Conservation (phyloP, 495 filamentous ascomycete genomes). For the Astrothelium macrocarpum region DNA sequence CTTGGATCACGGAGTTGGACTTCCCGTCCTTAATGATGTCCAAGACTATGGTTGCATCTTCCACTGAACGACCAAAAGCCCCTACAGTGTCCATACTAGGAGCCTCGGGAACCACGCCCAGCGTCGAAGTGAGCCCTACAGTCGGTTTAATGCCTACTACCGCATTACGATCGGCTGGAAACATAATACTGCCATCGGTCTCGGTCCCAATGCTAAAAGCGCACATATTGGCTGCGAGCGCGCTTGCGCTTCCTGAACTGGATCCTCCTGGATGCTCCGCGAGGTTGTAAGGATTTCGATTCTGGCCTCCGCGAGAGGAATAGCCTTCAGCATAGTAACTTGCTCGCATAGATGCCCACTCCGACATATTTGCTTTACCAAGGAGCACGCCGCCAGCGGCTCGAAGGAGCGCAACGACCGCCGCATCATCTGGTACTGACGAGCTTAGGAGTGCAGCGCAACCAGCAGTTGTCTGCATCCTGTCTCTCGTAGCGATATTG, state of each 20-base stretch:
- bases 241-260: neutral
- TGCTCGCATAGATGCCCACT: slow-evolving; percentile 31
- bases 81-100: slow-evolving; percentile 8
- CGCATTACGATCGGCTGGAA: neutral
- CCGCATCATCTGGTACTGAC: slow-evolving; percentile 37
- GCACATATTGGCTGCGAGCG: slow-evolving; percentile 1
- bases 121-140: slow-evolving; percentile 8
- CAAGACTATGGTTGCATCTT: slow-evolving; percentile 8
- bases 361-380: slow-evolving; percentile 36
- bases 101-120: slow-evolving; percentile 6
- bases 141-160: slow-evolving; percentile 13
- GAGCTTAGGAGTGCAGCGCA: slow-evolving; percentile 29
- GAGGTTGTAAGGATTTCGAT: slow-evolving; percentile 6
- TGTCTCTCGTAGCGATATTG: slow-evolving; percentile 12
- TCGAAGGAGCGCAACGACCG: slow-evolving; percentile 39
- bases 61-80: slow-evolving; percentile 4
- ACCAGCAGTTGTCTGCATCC: slow-evolving; percentile 11
- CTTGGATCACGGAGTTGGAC: neutral
- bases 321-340: slow-evolving; percentile 1
- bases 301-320: slow-evolving; percentile 7
- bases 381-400: slow-evolving; percentile 41
- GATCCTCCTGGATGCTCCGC: neutral
- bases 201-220: neutral
- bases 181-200: slow-evolving; percentile 9
- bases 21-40: neutral